A percentile compares a stretch with the other conserved stretches of the same genome.
These are phyloP conservation scores for Mortierella antarctica DNA, from an alignment of 192 early-diverging fungal species.

Conservation along the genomic window DNA sequence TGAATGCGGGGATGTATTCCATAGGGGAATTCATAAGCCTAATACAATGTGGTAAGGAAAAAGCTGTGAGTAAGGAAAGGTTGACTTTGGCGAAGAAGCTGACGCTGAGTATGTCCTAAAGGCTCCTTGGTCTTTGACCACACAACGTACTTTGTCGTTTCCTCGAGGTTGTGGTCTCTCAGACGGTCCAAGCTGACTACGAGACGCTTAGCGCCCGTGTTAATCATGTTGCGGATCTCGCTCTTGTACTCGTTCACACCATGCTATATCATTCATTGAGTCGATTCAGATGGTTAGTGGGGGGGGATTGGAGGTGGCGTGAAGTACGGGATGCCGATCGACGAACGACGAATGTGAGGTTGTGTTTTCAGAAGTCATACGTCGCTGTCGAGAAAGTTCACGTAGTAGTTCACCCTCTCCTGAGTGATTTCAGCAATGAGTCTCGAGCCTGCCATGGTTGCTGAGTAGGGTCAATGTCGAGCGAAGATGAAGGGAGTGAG, in stretches of 20 bases:
- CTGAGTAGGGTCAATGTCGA: neutral
- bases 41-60: neutral
- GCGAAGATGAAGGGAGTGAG: neutral
- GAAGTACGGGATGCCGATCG: neutral
- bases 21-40: slow-evolving; percentile 79
- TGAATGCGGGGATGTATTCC: slow-evolving; percentile 89
- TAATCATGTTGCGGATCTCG: slow-evolving; percentile 53
- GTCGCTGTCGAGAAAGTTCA: slow-evolving; percentile 46
- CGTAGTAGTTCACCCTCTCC: slow-evolving; percentile 36
- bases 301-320: neutral
- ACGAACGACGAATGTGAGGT: neutral
- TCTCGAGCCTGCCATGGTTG: slow-evolving; percentile 21
- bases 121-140: neutral
- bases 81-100: neutral
- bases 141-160: slow-evolving; percentile 73
- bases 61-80: neutral
- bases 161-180: slow-evolving; percentile 77
- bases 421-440: slow-evolving; percentile 36
- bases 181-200: slow-evolving; percentile 93
- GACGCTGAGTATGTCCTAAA: neutral
- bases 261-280: slow-evolving; percentile 15
- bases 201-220: slow-evolving; percentile 62
- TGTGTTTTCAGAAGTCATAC: slow-evolving; percentile 8
- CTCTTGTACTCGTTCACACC: slow-evolving; percentile 53
- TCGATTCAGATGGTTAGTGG: neutral